These are phyloP conservation scores for Boletellus ananas DNA, from an alignment of 768 basidiomycete species.

Conservation along the genomic window DNA sequence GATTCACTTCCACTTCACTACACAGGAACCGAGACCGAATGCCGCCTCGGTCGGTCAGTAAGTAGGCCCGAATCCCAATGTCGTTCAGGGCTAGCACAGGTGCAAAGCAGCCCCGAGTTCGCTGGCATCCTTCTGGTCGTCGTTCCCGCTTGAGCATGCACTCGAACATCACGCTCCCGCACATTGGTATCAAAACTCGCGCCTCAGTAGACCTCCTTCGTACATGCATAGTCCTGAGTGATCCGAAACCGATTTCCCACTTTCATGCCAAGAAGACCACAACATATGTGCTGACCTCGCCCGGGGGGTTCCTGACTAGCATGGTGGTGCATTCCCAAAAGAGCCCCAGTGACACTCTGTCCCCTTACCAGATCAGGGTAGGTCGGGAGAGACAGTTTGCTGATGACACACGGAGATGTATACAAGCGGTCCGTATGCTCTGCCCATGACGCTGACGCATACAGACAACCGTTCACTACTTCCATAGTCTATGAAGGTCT, in stretches of 20 bases:
- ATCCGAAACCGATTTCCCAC: conserved; percentile 39
- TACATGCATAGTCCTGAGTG: not conserved
- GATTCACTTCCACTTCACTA: too few species aligned
- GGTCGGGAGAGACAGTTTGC: conserved; percentile 9
- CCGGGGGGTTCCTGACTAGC: conserved; percentile 27
- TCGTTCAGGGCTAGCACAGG: too few species aligned
- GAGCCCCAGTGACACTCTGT: too few species aligned
- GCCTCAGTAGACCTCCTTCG: conserved; percentile 41
- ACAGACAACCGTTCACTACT: too few species aligned
- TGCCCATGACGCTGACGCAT: too few species aligned
- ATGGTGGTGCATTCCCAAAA: conserved; percentile 19
- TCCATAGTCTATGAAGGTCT: too few species aligned
- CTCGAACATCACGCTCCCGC: not conserved
- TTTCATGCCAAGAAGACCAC: conserved; percentile 51
- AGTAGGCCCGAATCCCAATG: too few species aligned
- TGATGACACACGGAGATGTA: conserved; percentile 18
- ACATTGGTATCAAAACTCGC: conserved; percentile 9
- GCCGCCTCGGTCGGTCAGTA: too few species aligned
- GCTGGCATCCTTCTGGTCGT: too few species aligned
- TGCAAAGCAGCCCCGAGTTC: too few species aligned
- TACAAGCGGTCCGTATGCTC: conserved; percentile 10
- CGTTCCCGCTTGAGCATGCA: conserved; percentile 4
- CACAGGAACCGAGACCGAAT: too few species aligned
- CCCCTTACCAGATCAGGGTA: not conserved
- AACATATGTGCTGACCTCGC: conserved; percentile 27